phyloP scores from a whole-genome alignment of 1,139 yeast species.

The Torulaspora pretoriensis region DNA sequence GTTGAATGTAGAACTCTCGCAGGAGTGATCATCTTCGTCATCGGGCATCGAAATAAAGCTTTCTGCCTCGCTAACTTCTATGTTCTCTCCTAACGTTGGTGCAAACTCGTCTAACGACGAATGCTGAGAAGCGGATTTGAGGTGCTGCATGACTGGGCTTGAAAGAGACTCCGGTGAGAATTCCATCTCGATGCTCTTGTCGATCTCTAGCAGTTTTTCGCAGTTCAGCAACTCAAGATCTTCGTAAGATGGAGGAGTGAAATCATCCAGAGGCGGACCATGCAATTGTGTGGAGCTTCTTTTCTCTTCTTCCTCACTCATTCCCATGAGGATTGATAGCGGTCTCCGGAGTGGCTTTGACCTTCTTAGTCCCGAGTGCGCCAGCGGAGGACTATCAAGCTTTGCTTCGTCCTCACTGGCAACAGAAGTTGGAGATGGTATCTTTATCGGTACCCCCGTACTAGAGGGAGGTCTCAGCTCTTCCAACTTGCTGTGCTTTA shows the following conservation, averaged over 20 bases:
- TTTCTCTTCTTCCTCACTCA: constrained; percentile 8
- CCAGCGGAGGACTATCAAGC: not conserved
- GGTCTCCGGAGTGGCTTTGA: constrained; percentile 19
- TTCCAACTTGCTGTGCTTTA: constrained; percentile 17
- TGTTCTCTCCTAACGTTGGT: constrained; percentile 8
- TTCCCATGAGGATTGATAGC: constrained; percentile 10
- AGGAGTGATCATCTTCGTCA: constrained; percentile 10
- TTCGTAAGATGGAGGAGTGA: constrained; percentile 19
- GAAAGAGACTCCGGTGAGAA: constrained; percentile 18
- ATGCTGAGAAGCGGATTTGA: constrained; percentile 19
- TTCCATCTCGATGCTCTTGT: constrained; percentile 22
- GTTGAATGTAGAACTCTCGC: constrained; percentile 12
- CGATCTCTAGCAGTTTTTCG: constrained; percentile 27
- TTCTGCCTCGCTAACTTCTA: constrained; percentile 22
- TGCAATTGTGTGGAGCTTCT: not conserved
- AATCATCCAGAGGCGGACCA: not conserved
- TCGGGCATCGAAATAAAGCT: constrained; percentile 21
- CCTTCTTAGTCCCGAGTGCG: constrained; percentile 13
- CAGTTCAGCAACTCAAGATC: constrained; percentile 27
- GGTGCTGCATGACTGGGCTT: constrained; percentile 14
- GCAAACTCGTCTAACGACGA: constrained; percentile 17
- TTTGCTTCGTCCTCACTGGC: not conserved
- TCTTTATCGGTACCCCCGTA: constrained; percentile 17
- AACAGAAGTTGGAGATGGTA: constrained; percentile 6
- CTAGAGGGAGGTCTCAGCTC: constrained; percentile 14